Evolutionary conservation across 192 early-diverging fungal species (phyloP).

Genomic region (Mortierella antarctica): DNA sequence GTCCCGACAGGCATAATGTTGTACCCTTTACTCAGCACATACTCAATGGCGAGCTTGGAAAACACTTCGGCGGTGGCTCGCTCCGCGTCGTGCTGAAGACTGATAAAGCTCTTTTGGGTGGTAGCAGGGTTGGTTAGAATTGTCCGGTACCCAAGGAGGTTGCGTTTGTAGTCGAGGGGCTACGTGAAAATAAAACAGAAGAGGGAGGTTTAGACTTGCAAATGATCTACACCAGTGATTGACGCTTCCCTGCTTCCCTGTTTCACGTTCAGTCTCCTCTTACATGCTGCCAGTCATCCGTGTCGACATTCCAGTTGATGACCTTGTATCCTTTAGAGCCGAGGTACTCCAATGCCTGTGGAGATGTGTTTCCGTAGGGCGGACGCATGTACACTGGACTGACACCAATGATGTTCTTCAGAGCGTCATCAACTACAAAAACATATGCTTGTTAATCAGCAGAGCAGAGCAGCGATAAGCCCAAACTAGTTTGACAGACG

Average conservation of each 20-base stretch:
- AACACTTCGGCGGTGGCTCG: constrained; percentile 49
- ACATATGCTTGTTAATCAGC: not conserved
- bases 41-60: constrained; percentile 57
- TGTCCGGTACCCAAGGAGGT: constrained; percentile 13
- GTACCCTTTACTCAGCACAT: constrained; percentile 54
- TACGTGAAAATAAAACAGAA: not conserved
- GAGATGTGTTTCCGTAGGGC: constrained; percentile 52
- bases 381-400: constrained; percentile 63
- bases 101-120: constrained; percentile 27
- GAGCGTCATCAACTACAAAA: constrained; percentile 22
- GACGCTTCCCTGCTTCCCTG: not conserved
- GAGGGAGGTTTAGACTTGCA: not conserved
- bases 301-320: constrained; percentile 58
- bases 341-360: constrained; percentile 19
- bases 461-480: too few species aligned
- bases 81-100: constrained; percentile 56
- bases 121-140: constrained; percentile 1
- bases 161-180: constrained; percentile 1
- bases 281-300: constrained; percentile 48
- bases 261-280: not conserved
- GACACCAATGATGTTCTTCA: constrained; percentile 54
- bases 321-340: constrained; percentile 43
- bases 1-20: constrained; percentile 56
- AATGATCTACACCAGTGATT: not conserved
- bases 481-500: too few species aligned